Evolutionary conservation across 2,329 filamentous ascomycete species (phyloP).

Genomic region (Xylariaceae sp.): DNA sequence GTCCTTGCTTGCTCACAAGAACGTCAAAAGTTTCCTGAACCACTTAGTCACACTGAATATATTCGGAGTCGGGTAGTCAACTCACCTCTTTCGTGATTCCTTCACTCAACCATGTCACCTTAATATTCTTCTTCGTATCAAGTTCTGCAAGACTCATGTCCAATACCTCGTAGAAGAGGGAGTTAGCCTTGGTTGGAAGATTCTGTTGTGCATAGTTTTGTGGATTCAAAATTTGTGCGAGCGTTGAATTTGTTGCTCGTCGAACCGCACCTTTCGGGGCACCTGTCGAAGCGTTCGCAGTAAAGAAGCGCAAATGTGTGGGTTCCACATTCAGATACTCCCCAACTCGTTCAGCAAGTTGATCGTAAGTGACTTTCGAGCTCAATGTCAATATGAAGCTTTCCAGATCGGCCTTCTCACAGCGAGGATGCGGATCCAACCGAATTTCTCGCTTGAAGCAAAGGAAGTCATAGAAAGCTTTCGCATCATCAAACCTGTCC

Average conservation of each 20-base stretch:
- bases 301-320: slow-evolving; percentile 91
- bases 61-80: slow-evolving; percentile 8
- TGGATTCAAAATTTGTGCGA: slow-evolving; percentile 79
- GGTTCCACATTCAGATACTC: slow-evolving; percentile 77
- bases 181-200: slow-evolving; percentile 74
- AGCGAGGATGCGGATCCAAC: slow-evolving; percentile 74
- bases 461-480: slow-evolving; percentile 92
- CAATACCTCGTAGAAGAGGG: slow-evolving; percentile 88
- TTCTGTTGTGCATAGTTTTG: slow-evolving; percentile 75
- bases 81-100: slow-evolving; percentile 88
- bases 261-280: slow-evolving; percentile 82
- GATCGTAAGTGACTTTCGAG: slow-evolving; percentile 89
- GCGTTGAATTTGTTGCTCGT: slow-evolving; percentile 71
- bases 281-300: slow-evolving; percentile 76
- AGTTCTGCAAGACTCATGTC: slow-evolving; percentile 94
- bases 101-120: slow-evolving; percentile 84
- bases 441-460: slow-evolving; percentile 80
- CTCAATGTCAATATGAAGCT: slow-evolving; percentile 81
- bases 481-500: slow-evolving; percentile 72
- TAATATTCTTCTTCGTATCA: slow-evolving; percentile 89
- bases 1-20: slow-evolving; percentile 86
- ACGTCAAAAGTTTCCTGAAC: slow-evolving; percentile 77
- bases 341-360: slow-evolving; percentile 82
- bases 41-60: slow-evolving; percentile 30
- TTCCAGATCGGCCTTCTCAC: slow-evolving; percentile 64